These are phyloP conservation scores for Termitomyces sp. DNA, from an alignment of 768 basidiomycete genomes.

Conservation along the genomic window DNA sequence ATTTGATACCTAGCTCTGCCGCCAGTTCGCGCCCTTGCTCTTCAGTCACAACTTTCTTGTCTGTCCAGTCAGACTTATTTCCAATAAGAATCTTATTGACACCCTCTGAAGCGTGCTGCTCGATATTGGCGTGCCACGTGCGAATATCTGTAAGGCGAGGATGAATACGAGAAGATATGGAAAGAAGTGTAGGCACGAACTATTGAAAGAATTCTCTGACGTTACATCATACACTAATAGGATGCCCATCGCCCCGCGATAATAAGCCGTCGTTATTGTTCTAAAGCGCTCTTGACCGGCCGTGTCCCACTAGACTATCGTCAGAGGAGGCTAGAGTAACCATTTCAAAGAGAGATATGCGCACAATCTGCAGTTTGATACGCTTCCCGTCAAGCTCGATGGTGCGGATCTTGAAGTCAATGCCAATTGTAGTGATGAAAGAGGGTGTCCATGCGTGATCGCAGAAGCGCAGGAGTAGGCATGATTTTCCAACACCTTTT, in stretches of 20 bases:
- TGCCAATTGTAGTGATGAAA: conserved; percentile 99
- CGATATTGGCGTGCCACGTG: conserved; percentile 97
- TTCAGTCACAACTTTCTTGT: conserved; percentile 88
- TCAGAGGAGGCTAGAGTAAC: conserved; percentile 1
- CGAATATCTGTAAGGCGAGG: conserved; percentile 70
- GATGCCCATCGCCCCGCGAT: conserved; percentile 98
- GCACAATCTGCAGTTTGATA: conserved; percentile 97
- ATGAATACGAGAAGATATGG: neutral
- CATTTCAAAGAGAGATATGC: conserved; percentile 22
- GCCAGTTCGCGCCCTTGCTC: conserved; percentile 92
- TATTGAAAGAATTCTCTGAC: conserved; percentile 92
- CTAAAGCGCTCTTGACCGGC: conserved; percentile 98
- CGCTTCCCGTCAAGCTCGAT: conserved; percentile 98
- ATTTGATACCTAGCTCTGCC: conserved; percentile 89
- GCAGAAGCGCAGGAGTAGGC: conserved; percentile 93
- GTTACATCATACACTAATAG: conserved; percentile 98
- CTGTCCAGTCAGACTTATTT: conserved; percentile 98
- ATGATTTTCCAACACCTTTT: conserved; percentile 95
- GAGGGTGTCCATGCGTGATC: conserved; percentile 99
- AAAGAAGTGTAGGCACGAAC: conserved; percentile 42
- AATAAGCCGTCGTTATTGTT: conserved; percentile 98
- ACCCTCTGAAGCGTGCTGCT: conserved; percentile 97
- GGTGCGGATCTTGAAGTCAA: conserved; percentile 99
- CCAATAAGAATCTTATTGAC: conserved; percentile 99
- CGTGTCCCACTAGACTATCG: conserved; percentile 82